These are phyloP conservation scores for Trichosporon sp. DNA, from an alignment of 1,284 basidiomycete species.

Conservation along the genomic window DNA sequence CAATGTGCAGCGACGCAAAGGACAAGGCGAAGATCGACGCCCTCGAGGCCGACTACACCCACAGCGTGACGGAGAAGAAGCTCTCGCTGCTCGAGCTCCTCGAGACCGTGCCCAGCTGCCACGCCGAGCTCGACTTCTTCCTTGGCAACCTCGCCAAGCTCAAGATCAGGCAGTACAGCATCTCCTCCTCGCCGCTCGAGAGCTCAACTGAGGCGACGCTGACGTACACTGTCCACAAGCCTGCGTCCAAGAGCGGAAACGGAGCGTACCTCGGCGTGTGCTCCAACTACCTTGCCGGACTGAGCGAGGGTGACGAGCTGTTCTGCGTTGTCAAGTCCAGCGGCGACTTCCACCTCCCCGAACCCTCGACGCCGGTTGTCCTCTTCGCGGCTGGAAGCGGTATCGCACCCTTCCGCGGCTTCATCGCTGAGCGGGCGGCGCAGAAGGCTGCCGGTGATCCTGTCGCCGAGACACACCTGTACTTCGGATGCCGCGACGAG, in stretches of 20 bases:
- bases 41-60: constrained; percentile 27
- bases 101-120: constrained; percentile 44
- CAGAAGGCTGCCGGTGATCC: constrained; percentile 60
- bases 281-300: constrained; percentile 60
- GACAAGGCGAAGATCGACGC: constrained; percentile 32
- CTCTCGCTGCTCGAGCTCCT: constrained; percentile 21
- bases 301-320: constrained; percentile 58
- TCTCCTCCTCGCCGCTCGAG: constrained; percentile 63
- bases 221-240: constrained; percentile 60
- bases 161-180: constrained; percentile 61
- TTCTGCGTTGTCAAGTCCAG: constrained; percentile 60
- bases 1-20: constrained; percentile 22
- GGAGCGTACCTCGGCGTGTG: constrained; percentile 60
- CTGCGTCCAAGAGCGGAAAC: constrained; percentile 52
- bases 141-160: constrained; percentile 59
- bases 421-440: constrained; percentile 62
- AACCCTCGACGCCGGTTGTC: constrained; percentile 59
- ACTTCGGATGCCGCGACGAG: constrained; percentile 62
- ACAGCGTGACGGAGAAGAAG: constrained; percentile 39
- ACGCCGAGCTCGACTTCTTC: constrained; percentile 59
- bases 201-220: constrained; percentile 59
- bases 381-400: constrained; percentile 62
- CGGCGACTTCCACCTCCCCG: constrained; percentile 61
- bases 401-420: constrained; percentile 62
- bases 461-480: constrained; percentile 59